Base-by-base conservation (phyloP, 352 stramenopile species). In the Phytophthora sp. region DNA sequence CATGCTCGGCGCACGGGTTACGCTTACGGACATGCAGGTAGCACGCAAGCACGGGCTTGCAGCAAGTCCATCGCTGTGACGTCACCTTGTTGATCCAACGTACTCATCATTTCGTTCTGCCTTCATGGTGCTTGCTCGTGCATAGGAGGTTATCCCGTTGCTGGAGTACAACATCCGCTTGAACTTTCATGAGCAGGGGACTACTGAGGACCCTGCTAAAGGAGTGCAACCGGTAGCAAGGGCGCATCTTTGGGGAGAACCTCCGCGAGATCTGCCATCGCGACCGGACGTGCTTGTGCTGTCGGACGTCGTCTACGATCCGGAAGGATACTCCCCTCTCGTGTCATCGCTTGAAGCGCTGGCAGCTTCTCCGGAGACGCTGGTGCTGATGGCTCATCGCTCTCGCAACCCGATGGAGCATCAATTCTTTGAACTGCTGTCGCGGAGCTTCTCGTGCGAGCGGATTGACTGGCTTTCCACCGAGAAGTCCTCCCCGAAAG, bases 281-380 rank as follows among this genome's bases (percentile, higher is more conserved):
- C 53, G 68, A 39, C 78, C 78, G 1, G 85, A 94, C 44, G 71
- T 91, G 7, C 63, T 94, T 42, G 78, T 94, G 18, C 68, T 91
- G 41, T 94, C 85, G 1, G 85, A 94, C 41, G 85, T 92, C 15
- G 83, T 94, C 18, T 94, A 94, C 71, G 85, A 94, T 59, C 85
- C 85, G 0, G 74, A 86, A 51, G 83, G 85, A 32, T 93, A 91
- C 44, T 63, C 57, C 17, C 84, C 84, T 35, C 72, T 94, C 17
- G 79, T 94, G 24, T 53, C 66, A 34, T 91, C 82, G 46, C 69
- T 94, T 1, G 39, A 70, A 17, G 54, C 72, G 11, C 61, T 94
- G 5, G 69, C 79, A 5, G 59, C 23, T 15, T 61, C 64, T 0
- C 43, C 70, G 0, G 24, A 66, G 23, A 91, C 82, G 17, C 66